Evolutionary conservation across 352 stramenopile species (phyloP), one percentile per base, ranked within the genome.

Genomic region (Pythium insidiosum): DNA sequence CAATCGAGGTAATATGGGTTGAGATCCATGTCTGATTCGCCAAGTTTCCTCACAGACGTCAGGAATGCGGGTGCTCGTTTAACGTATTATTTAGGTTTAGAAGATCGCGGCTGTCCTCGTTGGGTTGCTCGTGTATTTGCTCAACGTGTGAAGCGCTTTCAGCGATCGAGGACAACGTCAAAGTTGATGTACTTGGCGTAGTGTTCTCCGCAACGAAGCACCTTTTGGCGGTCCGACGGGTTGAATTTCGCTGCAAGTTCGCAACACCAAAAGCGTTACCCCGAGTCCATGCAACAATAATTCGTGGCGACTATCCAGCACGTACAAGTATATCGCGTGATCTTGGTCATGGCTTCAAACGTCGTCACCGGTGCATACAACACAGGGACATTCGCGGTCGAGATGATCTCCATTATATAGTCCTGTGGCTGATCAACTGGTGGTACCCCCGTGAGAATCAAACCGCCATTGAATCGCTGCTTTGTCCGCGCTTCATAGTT

Each of bases 391-490:
- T 68, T 64, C 12, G 75, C 55, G 51, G 73, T 65, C 37, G 63
- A 53, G 43, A 91, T 79, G 38, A 87, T 84, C 36, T 84, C 63
- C 62, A 79, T 83, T 43, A 85, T 85, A 53, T 88, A 88, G 13
- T 72, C 61, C 47, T 92, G 67, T 25, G 81, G 82, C 43, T 83
- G 70, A 45, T 94, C 76, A 5, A 68, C 58, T 1, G 80, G 80
- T 6, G 79, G 79, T 20, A 74, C 69, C 24, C 86, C 86, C 11
- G 85, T 94, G 38, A 96, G 68, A 22, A 96, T 92, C n/a, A 96
- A 62, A 0, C 84, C 84, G n/a, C 73, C 85, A n/a, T 73, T 69
- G 46, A 91, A 95, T 13, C 59, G 63, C 42, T 59, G 52, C 42
- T 79, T 78, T 22, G 63, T 84, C 38, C 55, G 74, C 34, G 71